These are phyloP conservation scores for Gnaphalium uliginosum DNA, from an alignment of 129 eudicot genomes.

Conservation along the genomic window DNA sequence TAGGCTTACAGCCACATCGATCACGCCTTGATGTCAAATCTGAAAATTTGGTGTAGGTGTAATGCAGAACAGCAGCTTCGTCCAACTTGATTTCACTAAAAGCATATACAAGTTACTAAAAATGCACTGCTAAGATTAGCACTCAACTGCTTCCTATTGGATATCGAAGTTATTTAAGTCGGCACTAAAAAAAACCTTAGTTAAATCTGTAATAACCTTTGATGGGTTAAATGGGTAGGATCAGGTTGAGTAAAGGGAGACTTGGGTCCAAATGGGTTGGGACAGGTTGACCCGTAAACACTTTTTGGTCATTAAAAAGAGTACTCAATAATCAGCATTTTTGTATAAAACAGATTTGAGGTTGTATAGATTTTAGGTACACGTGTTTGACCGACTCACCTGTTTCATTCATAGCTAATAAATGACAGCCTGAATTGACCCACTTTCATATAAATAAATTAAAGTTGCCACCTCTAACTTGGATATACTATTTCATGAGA, in stretches of 20 bases:
- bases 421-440: not conserved
- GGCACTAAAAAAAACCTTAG: not conserved
- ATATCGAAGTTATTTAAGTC: not conserved
- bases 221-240: not conserved
- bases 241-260: not conserved
- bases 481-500: not conserved
- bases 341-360: not conserved
- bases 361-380: too few species aligned
- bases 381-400: not conserved
- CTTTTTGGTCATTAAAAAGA: not conserved
- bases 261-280: not conserved
- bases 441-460: not conserved
- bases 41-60: constrained; percentile 85
- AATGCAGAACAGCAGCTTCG: constrained; percentile 94
- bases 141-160: not conserved
- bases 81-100: constrained; percentile 78
- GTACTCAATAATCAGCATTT: not conserved
- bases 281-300: not conserved
- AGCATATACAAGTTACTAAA: constrained; percentile 17
- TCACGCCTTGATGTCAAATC: constrained; percentile 97
- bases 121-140: constrained; percentile 1
- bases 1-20: constrained; percentile 97
- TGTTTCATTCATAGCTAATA: not conserved
- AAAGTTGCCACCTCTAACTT: not conserved
- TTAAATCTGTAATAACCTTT: not conserved